Conservation (phyloP, 2,329 filamentous ascomycete genomes). For the Exophiala oligosperma region DNA sequence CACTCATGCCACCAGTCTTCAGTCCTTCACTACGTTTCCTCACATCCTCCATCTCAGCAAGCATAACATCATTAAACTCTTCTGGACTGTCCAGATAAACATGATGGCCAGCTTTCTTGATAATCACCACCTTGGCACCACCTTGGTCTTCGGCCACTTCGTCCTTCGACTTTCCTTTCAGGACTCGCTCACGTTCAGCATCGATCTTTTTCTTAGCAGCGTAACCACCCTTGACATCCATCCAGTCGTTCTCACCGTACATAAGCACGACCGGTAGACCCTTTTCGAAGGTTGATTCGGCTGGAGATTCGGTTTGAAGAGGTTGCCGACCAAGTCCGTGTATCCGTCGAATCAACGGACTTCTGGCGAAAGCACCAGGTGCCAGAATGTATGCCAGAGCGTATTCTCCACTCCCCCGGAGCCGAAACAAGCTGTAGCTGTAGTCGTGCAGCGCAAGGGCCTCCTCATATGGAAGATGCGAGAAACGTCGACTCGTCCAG, state of each 20-base stretch:
- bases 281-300: slow-evolving; percentile 48
- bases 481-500: slow-evolving; percentile 92
- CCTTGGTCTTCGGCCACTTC: slow-evolving; percentile 74
- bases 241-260: slow-evolving; percentile 99
- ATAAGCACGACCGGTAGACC: slow-evolving; percentile 86
- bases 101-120: slow-evolving; percentile 71
- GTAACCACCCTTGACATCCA: slow-evolving; percentile 86
- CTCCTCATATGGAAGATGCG: slow-evolving; percentile 78
- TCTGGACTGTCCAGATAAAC: slow-evolving; percentile 70
- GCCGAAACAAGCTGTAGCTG: slow-evolving; percentile 89
- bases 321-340: slow-evolving; percentile 79
- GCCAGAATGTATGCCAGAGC: slow-evolving; percentile 89
- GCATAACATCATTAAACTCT: slow-evolving; percentile 67
- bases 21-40: slow-evolving; percentile 38
- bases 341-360: slow-evolving; percentile 83
- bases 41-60: slow-evolving; percentile 67
- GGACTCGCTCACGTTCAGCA: slow-evolving; percentile 59
- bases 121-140: slow-evolving; percentile 76
- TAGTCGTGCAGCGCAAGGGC: slow-evolving; percentile 87
- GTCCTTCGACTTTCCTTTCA: slow-evolving; percentile 64
- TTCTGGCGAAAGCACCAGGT: slow-evolving; percentile 86
- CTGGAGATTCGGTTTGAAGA: slow-evolving; percentile 31
- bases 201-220: slow-evolving; percentile 79
- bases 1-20: slow-evolving; percentile 4
- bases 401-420: slow-evolving; percentile 91